A percentile compares a stretch with the other conserved stretches of the same genome.
These are phyloP conservation scores for Crassisporium funariophilum DNA, from an alignment of 768 basidiomycete species.

Conservation along the genomic window DNA sequence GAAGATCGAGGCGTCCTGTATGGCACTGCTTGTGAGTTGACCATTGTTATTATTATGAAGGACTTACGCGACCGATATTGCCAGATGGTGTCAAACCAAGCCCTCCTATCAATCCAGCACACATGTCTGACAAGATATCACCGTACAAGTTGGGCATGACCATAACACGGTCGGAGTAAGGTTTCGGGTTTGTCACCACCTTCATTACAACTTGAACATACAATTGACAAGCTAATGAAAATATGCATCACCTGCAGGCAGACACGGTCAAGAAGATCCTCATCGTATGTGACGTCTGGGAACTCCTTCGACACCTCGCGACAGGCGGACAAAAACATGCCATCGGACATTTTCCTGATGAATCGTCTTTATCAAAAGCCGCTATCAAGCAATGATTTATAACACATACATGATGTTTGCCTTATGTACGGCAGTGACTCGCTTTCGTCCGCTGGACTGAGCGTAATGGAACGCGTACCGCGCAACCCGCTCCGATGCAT, in stretches of 20 bases:
- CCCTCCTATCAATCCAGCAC: constrained; percentile 97
- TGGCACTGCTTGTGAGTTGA: constrained; percentile 10
- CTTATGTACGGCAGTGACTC: constrained; percentile 99
- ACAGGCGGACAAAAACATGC: constrained; percentile 98
- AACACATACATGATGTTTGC: constrained; percentile 93
- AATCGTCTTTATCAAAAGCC: constrained; percentile 3
- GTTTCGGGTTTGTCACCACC: constrained; percentile 91
- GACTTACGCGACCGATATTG: constrained; percentile 87
- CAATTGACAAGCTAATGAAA: not conserved
- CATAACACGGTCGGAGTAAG: constrained; percentile 97
- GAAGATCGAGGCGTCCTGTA: constrained; percentile 95
- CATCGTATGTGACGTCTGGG: constrained; percentile 92
- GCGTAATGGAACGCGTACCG: constrained; percentile 99
- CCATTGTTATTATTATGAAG: constrained; percentile 9
- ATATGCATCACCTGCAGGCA: constrained; percentile 74
- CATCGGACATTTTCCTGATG: constrained; percentile 98
- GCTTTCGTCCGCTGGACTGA: constrained; percentile 79
- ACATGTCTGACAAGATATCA: constrained; percentile 97
- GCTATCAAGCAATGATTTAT: not conserved
- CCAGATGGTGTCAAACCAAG: constrained; percentile 96
- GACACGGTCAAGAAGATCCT: constrained; percentile 95
- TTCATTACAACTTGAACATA: no score
- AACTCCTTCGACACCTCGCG: constrained; percentile 95
- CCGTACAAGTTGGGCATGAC: constrained; percentile 99
- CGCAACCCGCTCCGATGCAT: constrained; percentile 97